Evolutionary conservation across 805 yeast genomes (phyloP).

Genomic region (Yarrowia deformans): DNA sequence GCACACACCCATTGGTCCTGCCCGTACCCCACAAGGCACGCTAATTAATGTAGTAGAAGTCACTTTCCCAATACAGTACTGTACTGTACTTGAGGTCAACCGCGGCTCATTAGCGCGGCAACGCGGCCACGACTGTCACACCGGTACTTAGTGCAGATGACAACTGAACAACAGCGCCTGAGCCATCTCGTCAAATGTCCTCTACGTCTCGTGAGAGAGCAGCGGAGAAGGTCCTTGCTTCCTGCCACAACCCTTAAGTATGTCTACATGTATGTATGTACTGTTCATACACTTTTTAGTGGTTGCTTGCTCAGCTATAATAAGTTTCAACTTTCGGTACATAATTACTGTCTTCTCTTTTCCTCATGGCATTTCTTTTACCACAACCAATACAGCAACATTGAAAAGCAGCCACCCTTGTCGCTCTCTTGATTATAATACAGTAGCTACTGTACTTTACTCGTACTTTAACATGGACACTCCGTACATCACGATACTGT

Average conservation of each 20-base stretch:
- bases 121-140: constrained; percentile 18
- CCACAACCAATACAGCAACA: background rate
- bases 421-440: background rate
- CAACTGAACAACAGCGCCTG: background rate
- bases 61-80: constrained; percentile 4
- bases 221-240: no score
- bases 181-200: background rate
- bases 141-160: background rate
- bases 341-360: no score
- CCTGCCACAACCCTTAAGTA: no score
- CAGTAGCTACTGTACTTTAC: no score
- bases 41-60: background rate
- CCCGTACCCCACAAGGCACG: background rate
- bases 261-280: no score
- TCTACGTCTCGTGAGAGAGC: background rate
- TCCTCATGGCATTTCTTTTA: background rate
- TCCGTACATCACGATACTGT: no score
- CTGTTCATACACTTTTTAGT: no score
- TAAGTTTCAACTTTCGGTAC: no score
- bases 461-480: no score
- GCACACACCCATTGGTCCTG: background rate
- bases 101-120: constrained; percentile 21
- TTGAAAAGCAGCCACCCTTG: constrained; percentile 4
- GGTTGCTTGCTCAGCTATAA: no score
- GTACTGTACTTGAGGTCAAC: constrained; percentile 7